Evolutionary conservation across 2,329 filamentous ascomycete species (phyloP).

Genomic region (Penicillium sp.): DNA sequence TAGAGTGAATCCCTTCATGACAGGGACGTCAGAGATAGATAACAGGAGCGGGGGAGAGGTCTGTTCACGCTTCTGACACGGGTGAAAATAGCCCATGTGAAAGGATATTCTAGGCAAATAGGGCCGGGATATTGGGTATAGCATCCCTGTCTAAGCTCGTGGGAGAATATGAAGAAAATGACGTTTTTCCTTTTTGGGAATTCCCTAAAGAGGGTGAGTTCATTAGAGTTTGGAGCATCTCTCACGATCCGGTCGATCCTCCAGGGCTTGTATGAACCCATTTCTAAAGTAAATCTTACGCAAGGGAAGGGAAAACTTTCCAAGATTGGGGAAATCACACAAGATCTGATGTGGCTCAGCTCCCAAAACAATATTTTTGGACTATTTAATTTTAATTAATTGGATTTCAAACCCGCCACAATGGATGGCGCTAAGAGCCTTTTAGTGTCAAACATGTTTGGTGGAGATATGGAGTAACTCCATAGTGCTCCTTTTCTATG

Average conservation of each 20-base stretch:
- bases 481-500: neutral
- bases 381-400: neutral
- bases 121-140: neutral
- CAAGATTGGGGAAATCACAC: neutral
- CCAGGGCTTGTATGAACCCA: neutral
- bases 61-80: too few relatives aligned
- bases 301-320: neutral
- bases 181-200: neutral
- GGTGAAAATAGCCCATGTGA: neutral
- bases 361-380: neutral
- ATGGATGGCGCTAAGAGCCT: neutral
- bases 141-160: neutral
- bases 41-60: neutral
- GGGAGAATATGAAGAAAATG: neutral
- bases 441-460: slow-evolving; percentile 4
- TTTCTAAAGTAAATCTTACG: neutral
- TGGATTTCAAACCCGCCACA: slow-evolving; percentile 1
- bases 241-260: slow-evolving; percentile 1
- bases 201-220: neutral
- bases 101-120: neutral
- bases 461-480: slow-evolving; percentile 4
- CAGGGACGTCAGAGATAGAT: neutral
- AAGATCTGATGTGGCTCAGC: slow-evolving; percentile 22
- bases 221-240: neutral
- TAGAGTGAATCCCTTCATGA: neutral